phyloP scores from a whole-genome alignment of 2,329 filamentous ascomycete species.

The Trichocomaceae sp. region DNA sequence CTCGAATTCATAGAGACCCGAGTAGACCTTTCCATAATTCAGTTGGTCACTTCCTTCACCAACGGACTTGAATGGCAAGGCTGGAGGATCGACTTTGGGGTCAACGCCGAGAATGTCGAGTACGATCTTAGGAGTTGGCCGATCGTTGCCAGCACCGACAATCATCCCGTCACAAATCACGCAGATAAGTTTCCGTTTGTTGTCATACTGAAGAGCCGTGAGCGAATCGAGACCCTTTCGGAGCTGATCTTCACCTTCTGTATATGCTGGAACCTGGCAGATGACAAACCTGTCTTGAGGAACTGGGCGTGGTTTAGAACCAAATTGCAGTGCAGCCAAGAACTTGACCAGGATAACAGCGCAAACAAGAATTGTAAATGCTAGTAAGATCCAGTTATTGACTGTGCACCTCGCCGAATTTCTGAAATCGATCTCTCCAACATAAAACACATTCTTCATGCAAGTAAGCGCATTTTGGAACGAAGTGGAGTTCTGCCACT shows the following conservation, averaged over 20 bases:
- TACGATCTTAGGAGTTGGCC: conserved; percentile 94
- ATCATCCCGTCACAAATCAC: conserved; percentile 98
- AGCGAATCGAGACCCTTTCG: conserved; percentile 90
- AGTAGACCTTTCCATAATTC: conserved; percentile 98
- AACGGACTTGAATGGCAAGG: conserved; percentile 88
- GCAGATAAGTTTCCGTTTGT: conserved; percentile 94
- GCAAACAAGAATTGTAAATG: conserved; percentile 79
- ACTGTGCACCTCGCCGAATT: conserved; percentile 67
- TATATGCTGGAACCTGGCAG: conserved; percentile 95
- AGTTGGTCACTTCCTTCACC: conserved; percentile 84
- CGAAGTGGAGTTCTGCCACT: conserved; percentile 50
- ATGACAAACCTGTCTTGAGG: conserved; percentile 99
- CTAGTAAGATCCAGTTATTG: conserved; percentile 85
- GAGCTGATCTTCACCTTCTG: conserved; percentile 91
- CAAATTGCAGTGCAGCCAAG: conserved; percentile 84
- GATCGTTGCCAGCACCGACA: conserved; percentile 89
- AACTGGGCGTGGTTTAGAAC: conserved; percentile 78
- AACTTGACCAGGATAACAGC: conserved; percentile 81
- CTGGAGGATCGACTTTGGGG: conserved; percentile 90
- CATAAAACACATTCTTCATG: conserved; percentile 74
- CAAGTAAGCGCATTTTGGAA: conserved; percentile 68
- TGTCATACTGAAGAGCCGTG: conserved; percentile 91
- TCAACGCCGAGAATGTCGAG: conserved; percentile 96
- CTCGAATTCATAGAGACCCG: conserved; percentile 93
- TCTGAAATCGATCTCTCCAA: conserved; percentile 80